phyloP scores from a whole-genome alignment of 1,284 basidiomycete genomes.

The Ganoderma meredithae region DNA sequence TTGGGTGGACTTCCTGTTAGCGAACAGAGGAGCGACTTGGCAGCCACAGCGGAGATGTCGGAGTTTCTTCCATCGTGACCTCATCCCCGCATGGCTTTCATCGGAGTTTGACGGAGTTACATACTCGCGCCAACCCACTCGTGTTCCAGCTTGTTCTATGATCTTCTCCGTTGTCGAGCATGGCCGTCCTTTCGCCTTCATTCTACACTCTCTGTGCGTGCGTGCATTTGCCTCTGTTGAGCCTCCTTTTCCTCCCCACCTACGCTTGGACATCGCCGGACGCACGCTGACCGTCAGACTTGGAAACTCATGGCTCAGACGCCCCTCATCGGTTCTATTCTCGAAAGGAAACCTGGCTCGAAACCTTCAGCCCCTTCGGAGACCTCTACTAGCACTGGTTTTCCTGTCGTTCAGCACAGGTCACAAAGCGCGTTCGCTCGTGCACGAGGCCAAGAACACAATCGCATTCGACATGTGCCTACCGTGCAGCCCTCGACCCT shows the following conservation, averaged over 20 bases:
- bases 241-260: background rate
- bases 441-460: slow-evolving; percentile 46
- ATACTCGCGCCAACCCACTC: background rate
- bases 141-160: slow-evolving; percentile 2
- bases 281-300: background rate
- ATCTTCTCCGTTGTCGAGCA: background rate
- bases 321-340: slow-evolving; percentile 60
- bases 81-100: background rate
- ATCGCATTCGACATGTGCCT: slow-evolving; percentile 29
- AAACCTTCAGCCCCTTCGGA: slow-evolving; percentile 42
- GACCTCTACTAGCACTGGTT: slow-evolving; percentile 49
- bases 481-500: slow-evolving; percentile 21
- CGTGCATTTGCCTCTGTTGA: background rate
- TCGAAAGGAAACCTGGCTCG: slow-evolving; percentile 57
- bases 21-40: no score
- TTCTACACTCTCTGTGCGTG: background rate
- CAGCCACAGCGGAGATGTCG: slow-evolving; percentile 1
- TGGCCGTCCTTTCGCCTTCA: no score
- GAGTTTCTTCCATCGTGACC: background rate
- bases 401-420: slow-evolving; percentile 67
- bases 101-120: background rate
- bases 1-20: background rate
- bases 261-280: background rate
- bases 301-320: slow-evolving; percentile 22
- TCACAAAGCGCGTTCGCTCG: slow-evolving; percentile 69